Evolutionary conservation across 2,329 filamentous ascomycete species (phyloP).

Genomic region (Beauveria pseudobassiana): DNA sequence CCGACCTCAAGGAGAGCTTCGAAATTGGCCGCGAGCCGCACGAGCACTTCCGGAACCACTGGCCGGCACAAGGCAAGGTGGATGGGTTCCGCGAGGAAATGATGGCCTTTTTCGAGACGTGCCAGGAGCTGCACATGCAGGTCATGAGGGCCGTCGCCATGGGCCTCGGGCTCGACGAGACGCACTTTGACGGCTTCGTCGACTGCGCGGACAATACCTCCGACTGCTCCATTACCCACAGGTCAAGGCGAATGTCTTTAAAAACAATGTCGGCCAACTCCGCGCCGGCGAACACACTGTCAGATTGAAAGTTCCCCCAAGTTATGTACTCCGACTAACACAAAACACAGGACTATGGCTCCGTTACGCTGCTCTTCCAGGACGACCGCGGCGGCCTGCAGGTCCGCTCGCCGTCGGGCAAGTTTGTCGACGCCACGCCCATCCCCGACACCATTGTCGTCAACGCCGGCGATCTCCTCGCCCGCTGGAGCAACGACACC

Average conservation of each 20-base stretch:
- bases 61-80: slow-evolving; percentile 50
- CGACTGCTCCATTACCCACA: slow-evolving; percentile 71
- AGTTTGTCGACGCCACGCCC: slow-evolving; percentile 75
- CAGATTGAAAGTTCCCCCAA: neutral
- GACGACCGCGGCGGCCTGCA: slow-evolving; percentile 49
- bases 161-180: slow-evolving; percentile 64
- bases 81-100: slow-evolving; percentile 63
- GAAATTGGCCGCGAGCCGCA: slow-evolving; percentile 58
- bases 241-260: slow-evolving; percentile 58
- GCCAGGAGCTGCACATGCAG: slow-evolving; percentile 65
- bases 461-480: slow-evolving; percentile 81
- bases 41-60: slow-evolving; percentile 63
- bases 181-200: slow-evolving; percentile 71
- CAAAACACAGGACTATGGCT: slow-evolving; percentile 44
- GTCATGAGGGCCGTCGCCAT: slow-evolving; percentile 80
- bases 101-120: slow-evolving; percentile 65
- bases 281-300: slow-evolving; percentile 69
- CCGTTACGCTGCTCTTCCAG: slow-evolving; percentile 56
- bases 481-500: slow-evolving; percentile 83
- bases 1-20: slow-evolving; percentile 58
- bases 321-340: neutral
- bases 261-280: slow-evolving; percentile 59
- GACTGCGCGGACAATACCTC: slow-evolving; percentile 64
- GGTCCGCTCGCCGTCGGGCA: slow-evolving; percentile 62
- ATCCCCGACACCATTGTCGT: slow-evolving; percentile 77